These are phyloP conservation scores for Pestalotiopsis sp. DNA, from an alignment of 2,329 filamentous ascomycete genomes.

Conservation along the genomic window DNA sequence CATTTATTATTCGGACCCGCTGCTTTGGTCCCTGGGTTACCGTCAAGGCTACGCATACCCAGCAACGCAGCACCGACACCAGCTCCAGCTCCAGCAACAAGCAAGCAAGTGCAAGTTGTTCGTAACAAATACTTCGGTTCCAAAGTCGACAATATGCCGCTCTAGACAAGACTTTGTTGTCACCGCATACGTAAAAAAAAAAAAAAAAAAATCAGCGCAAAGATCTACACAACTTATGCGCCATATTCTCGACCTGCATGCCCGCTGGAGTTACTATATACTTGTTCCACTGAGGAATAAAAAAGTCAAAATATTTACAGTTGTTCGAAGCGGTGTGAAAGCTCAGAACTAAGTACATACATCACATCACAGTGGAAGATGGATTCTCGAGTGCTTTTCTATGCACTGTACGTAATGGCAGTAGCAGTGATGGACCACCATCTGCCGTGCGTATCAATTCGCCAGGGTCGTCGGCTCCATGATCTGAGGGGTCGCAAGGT, in stretches of 20 bases:
- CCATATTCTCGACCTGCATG: not conserved
- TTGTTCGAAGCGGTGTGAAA: not conserved
- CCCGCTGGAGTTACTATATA: not conserved
- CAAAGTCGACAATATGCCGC: not conserved
- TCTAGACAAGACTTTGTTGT: not conserved
- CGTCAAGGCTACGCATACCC: not conserved
- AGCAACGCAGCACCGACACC: not conserved
- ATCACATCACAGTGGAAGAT: not conserved
- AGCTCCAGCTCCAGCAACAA: not conserved
- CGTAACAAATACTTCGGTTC: not conserved
- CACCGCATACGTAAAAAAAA: not conserved
- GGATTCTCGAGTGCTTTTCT: not conserved
- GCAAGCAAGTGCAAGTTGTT: not conserved
- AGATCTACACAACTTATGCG: not conserved
- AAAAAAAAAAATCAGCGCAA: not conserved
- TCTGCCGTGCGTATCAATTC: not conserved
- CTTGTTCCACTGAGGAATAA: not conserved
- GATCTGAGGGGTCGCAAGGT: not conserved
- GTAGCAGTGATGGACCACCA: not conserved
- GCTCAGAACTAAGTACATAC: not conserved
- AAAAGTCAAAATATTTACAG: not conserved
- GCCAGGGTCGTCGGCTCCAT: not conserved
- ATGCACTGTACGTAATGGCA: not conserved
- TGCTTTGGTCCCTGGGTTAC: conserved; percentile 4
- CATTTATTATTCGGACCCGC: conserved; percentile 8